Conservation (phyloP, 139 green algal genomes). For the Tetratostichococcus sp. region DNA sequence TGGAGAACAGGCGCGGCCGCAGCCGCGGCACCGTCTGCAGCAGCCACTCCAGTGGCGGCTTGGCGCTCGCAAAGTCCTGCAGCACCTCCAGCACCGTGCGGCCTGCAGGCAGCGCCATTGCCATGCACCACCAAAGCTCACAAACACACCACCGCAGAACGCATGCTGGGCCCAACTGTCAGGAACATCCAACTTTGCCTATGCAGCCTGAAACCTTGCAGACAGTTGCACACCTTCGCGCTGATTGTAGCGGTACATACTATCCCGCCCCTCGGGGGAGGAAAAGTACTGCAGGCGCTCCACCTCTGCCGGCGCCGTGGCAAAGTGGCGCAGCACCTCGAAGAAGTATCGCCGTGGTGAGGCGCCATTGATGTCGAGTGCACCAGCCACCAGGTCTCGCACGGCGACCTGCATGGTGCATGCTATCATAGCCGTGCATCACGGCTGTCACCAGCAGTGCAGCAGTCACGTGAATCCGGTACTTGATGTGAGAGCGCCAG, state of each 20-base stretch:
- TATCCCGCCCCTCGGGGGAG: constrained; percentile 68
- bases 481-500: too few relatives aligned
- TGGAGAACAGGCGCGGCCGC: constrained; percentile 82
- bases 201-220: too few relatives aligned
- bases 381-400: constrained; percentile 51
- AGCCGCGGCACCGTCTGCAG: constrained; percentile 72
- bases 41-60: constrained; percentile 74
- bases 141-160: too few relatives aligned
- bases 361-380: constrained; percentile 74
- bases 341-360: constrained; percentile 86
- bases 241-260: constrained; percentile 56
- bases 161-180: too few relatives aligned
- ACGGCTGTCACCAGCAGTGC: too few relatives aligned
- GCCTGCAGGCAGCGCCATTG: too few relatives aligned
- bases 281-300: constrained; percentile 85
- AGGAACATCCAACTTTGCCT: not conserved
- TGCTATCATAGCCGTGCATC: too few relatives aligned
- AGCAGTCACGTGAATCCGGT: too few relatives aligned
- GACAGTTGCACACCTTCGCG: constrained; percentile 35
- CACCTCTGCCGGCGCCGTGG: constrained; percentile 41
- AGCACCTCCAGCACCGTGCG: constrained; percentile 75
- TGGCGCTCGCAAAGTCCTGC: constrained; percentile 73
- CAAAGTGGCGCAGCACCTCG: constrained; percentile 68
- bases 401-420: constrained; percentile 32
- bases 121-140: too few relatives aligned